These are phyloP conservation scores for Neoboletus subvelutipes DNA, from an alignment of 768 basidiomycete species.

Conservation along the genomic window DNA sequence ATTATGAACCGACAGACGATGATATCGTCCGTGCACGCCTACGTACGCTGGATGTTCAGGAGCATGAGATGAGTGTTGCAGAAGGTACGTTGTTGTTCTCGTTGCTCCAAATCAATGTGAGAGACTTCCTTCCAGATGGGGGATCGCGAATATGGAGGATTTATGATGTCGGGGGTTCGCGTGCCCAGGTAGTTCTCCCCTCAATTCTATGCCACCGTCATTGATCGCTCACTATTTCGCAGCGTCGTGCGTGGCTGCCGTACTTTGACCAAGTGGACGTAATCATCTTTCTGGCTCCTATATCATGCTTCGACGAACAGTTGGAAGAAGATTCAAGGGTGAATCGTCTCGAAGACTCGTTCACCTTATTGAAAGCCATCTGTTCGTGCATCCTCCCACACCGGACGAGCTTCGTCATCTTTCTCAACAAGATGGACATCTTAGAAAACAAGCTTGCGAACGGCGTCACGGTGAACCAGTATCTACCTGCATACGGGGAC, in stretches of 20 bases:
- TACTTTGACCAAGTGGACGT: too few relatives aligned
- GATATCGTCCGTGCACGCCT: conserved; percentile 72
- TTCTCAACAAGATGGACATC: conserved; percentile 70
- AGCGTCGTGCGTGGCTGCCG: too few relatives aligned
- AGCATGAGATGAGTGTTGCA: conserved; percentile 50
- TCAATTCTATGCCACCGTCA: too few relatives aligned
- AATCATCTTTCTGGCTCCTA: too few relatives aligned
- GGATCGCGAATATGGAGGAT: conserved; percentile 62
- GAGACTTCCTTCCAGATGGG: conserved; percentile 21
- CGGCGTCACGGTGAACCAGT: too few relatives aligned
- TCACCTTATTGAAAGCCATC: conserved; percentile 68
- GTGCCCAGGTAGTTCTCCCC: conserved; percentile 49
- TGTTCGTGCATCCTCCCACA: conserved; percentile 36
- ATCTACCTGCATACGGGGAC: too few relatives aligned
- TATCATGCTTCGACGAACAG: too few relatives aligned
- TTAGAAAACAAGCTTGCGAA: conserved; percentile 54
- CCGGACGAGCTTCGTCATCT: conserved; percentile 50
- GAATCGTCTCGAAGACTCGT: conserved; percentile 73
- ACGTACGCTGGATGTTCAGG: conserved; percentile 70
- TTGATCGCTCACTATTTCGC: too few relatives aligned
- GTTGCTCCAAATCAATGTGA: background rate
- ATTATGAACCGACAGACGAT: conserved; percentile 67
- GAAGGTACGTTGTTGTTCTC: conserved; percentile 16
- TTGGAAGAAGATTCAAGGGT: conserved; percentile 62
- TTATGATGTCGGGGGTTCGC: conserved; percentile 76